These are phyloP conservation scores for Knufia petricola DNA, from an alignment of 2,329 filamentous ascomycete species.

Conservation along the genomic window DNA sequence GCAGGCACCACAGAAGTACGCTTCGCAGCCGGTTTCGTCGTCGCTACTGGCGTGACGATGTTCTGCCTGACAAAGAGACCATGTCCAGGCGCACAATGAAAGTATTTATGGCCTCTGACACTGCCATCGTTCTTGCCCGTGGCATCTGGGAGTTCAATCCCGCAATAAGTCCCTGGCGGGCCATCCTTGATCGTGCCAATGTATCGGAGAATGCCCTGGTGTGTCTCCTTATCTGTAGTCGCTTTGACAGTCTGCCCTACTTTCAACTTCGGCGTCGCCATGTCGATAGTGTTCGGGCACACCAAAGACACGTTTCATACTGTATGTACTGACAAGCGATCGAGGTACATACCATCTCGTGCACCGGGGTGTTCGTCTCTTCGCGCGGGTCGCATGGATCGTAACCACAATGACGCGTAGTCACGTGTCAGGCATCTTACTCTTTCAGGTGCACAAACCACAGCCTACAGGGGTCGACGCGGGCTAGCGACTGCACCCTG, in stretches of 20 bases:
- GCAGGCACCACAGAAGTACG: background rate
- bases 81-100: constrained; percentile 60
- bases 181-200: constrained; percentile 65
- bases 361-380: background rate
- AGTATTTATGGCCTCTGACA: constrained; percentile 80
- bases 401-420: background rate
- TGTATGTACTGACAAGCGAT: background rate
- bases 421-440: no score
- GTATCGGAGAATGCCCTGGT: constrained; percentile 69
- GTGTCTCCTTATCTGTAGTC: constrained; percentile 51
- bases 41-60: constrained; percentile 39
- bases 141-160: constrained; percentile 72
- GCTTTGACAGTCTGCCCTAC: constrained; percentile 69
- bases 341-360: background rate
- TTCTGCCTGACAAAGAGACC: constrained; percentile 80
- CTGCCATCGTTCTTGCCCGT: constrained; percentile 90
- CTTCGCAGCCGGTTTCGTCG: constrained; percentile 4
- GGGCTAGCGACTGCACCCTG: no score
- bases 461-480: no score
- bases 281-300: constrained; percentile 14
- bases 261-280: constrained; percentile 30
- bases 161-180: constrained; percentile 75
- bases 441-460: no score
- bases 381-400: background rate
- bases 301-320: background rate